Conservation (phyloP, 257 asterid species). For the Solanum rostratum region DNA sequence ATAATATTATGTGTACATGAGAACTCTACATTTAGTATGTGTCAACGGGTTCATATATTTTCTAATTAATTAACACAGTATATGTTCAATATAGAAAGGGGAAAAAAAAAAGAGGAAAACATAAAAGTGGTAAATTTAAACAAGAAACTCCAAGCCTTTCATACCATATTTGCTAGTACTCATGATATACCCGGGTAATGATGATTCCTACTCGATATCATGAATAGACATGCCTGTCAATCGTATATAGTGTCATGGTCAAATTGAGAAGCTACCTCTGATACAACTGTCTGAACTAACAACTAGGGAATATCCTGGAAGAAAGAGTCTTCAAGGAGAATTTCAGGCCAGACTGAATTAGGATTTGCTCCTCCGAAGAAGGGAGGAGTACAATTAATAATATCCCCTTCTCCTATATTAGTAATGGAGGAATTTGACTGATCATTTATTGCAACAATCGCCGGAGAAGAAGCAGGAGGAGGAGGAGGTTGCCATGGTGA, state of each 20-base stretch:
- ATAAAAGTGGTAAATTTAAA: not conserved
- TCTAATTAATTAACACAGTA: not conserved
- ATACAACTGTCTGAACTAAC: not conserved
- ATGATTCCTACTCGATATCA: not conserved
- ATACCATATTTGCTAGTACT: not conserved
- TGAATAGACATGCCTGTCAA: not conserved
- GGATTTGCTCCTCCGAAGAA: conserved; percentile 43
- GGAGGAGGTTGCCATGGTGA: conserved; percentile 18
- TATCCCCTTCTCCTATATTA: conserved; percentile 10
- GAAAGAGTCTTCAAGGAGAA: conserved; percentile 49
- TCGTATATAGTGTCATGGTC: not conserved
- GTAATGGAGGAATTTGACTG: conserved; percentile 12
- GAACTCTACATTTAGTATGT: not conserved
- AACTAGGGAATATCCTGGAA: conserved; percentile 41
- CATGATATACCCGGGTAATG: not conserved
- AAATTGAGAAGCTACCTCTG: not conserved
- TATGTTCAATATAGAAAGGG: not conserved
- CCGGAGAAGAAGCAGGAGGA: conserved; percentile 7
- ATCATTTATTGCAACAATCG: conserved; percentile 1
- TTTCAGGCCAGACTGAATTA: conserved; percentile 48
- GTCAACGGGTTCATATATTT: not conserved
- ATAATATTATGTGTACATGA: not conserved
- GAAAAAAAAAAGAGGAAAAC: not conserved
- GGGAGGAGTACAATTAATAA: conserved; percentile 32
- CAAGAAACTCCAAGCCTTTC: conserved; percentile 18